These are phyloP conservation scores for Ophiostoma sp. DNA, from an alignment of 2,329 filamentous ascomycete genomes.

Conservation along the genomic window DNA sequence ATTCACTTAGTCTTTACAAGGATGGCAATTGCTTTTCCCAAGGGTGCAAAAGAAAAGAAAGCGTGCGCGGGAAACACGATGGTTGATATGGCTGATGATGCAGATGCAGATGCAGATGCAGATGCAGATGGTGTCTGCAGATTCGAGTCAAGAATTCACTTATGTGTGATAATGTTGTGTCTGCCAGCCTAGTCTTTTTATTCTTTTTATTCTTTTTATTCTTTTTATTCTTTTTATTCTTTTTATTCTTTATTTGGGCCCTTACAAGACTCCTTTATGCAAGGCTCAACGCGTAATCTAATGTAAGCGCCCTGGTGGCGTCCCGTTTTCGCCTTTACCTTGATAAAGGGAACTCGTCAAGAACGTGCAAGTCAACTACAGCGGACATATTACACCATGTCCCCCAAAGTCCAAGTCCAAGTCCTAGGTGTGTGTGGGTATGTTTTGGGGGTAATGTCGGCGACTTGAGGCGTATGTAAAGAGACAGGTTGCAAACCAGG, in stretches of 20 bases:
- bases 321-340: background rate
- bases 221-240: too few species aligned
- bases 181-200: too few species aligned
- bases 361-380: too few species aligned
- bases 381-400: too few species aligned
- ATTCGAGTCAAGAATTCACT: too few species aligned
- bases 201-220: too few species aligned
- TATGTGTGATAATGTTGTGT: too few species aligned
- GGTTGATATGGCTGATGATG: background rate
- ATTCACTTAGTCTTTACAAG: background rate
- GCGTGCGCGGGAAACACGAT: slow-evolving; percentile 5
- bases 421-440: slow-evolving; percentile 22
- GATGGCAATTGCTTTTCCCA: background rate
- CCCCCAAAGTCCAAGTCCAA: too few species aligned
- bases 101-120: background rate
- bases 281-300: background rate
- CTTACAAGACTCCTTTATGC: background rate
- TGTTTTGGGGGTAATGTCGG: slow-evolving; percentile 18
- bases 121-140: too few species aligned
- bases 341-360: background rate
- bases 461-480: slow-evolving; percentile 13
- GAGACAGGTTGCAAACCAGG: background rate
- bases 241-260: too few species aligned
- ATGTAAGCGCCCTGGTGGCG: background rate
- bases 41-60: slow-evolving; percentile 1